Conservation (phyloP, 257 asterid species). For the Capsicum chinense region DNA sequence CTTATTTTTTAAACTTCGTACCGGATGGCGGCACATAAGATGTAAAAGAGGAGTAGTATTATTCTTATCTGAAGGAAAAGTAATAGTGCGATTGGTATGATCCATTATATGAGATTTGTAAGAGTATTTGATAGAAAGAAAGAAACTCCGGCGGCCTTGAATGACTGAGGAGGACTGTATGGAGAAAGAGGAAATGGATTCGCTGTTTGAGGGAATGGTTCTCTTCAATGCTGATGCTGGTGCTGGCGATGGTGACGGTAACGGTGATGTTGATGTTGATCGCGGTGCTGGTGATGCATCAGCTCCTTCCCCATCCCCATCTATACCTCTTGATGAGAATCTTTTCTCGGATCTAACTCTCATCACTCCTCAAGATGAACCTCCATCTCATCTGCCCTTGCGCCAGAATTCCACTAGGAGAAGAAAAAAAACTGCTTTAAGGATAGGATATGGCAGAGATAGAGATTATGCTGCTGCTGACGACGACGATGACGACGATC, state of each 20-base stretch:
- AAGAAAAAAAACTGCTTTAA: slow-evolving; percentile 51
- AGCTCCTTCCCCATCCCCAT: slow-evolving; percentile 1
- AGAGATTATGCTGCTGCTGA: slow-evolving; percentile 15
- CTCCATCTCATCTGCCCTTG: slow-evolving; percentile 4
- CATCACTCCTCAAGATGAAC: slow-evolving; percentile 25
- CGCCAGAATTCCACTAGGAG: slow-evolving; percentile 42
- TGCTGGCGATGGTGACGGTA: too few relatives aligned
- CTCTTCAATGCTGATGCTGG: slow-evolving; percentile 34
- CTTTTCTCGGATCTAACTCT: slow-evolving; percentile 60
- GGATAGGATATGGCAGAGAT: slow-evolving; percentile 58
- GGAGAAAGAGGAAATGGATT: slow-evolving; percentile 41
- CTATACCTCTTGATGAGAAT: slow-evolving; percentile 46
- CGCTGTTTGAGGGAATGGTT: slow-evolving; percentile 60
- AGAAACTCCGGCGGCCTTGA: neutral
- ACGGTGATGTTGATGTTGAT: too few relatives aligned
- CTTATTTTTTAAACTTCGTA: too few relatives aligned
- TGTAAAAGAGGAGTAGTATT: too few relatives aligned
- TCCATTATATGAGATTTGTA: too few relatives aligned
- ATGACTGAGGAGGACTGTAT: slow-evolving; percentile 14
- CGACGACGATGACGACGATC: too few relatives aligned
- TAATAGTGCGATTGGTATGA: too few relatives aligned
- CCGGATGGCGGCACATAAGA: too few relatives aligned
- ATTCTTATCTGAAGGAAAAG: too few relatives aligned
- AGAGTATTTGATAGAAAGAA: too few relatives aligned
- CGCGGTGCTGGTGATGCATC: too few relatives aligned